These are phyloP conservation scores for Colletotrichum sojae DNA, from an alignment of 2,329 filamentous ascomycete species.

Conservation along the genomic window DNA sequence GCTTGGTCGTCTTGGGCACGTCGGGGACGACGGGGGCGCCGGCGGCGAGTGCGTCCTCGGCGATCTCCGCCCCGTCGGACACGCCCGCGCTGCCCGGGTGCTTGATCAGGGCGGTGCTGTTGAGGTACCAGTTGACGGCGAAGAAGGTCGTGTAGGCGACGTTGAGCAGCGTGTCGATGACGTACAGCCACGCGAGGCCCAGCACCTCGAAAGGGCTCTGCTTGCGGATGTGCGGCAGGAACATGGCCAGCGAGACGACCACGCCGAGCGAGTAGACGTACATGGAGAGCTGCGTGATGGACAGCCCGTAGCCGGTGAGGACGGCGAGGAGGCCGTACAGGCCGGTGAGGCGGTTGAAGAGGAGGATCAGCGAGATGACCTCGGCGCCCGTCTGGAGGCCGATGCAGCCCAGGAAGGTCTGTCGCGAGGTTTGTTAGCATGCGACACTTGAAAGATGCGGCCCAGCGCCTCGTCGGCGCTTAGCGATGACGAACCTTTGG, in stretches of 20 bases:
- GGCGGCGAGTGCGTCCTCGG: slow-evolving; percentile 35
- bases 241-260: slow-evolving; percentile 76
- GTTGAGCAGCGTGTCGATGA: slow-evolving; percentile 86
- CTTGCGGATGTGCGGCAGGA: slow-evolving; percentile 84
- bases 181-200: slow-evolving; percentile 86
- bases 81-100: slow-evolving; percentile 42
- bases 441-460: background rate
- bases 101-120: slow-evolving; percentile 60
- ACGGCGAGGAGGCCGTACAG: slow-evolving; percentile 92
- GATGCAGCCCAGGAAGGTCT: slow-evolving; percentile 90
- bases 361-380: slow-evolving; percentile 84
- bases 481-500: slow-evolving; percentile 44
- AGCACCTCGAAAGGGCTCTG: slow-evolving; percentile 85
- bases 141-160: slow-evolving; percentile 86
- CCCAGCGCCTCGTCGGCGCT: background rate
- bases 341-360: slow-evolving; percentile 94
- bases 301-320: slow-evolving; percentile 87
- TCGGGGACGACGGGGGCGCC: slow-evolving; percentile 41
- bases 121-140: slow-evolving; percentile 87
- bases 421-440: slow-evolving; percentile 32
- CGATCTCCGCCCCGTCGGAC: slow-evolving; percentile 32
- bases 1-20: slow-evolving; percentile 39
- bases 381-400: slow-evolving; percentile 89
- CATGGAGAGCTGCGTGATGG: slow-evolving; percentile 87
- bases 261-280: slow-evolving; percentile 88